Base-by-base conservation (phyloP, 257 asterid genomes). In the Perilla frutescens region DNA sequence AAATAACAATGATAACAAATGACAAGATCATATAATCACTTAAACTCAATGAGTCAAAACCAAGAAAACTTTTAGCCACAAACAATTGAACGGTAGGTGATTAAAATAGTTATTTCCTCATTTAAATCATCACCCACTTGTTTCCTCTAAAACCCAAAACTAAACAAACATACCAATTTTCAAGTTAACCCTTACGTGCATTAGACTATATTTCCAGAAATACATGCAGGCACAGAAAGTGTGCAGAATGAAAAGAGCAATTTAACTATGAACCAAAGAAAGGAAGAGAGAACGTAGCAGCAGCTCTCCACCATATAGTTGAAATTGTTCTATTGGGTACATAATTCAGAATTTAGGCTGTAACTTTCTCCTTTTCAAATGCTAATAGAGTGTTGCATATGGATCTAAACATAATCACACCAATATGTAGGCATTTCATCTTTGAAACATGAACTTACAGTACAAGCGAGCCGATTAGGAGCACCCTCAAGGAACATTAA, bases 401-500 rank as follows among this genome's bases (percentile, higher is more conserved):
- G 66, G 53, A 43, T 43, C 37, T 51, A 8, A 45, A 49, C 62
- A 73, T 37, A 63, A 62, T 39, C 60, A 34, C 13, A n/a, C 8
- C 11, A 53, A 29, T 9, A 32, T 12, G 49, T 39, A 34, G 65
- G 12, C 2, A 14, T 43, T 61, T 44, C 59, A 66, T 37, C 64
- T 49, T 67, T 37, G 65, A 47, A 68, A 74, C 4, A 29, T 50
- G 66, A 72, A 83, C 96, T 85, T 80, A 91, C 98, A 10, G 98
- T 88, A 71, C 97, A 89, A 72, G 96, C 97, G 34, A 85, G 96
- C 61, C 91, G 91, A 76, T 90, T 72, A 68, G 98, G 91, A 75
- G 90, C 91, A 2, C 97, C 96, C 84, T 91, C 98, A 50, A 94
- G 83, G 81, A 94, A 94, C 96, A 94, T 90, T 82, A 94, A 75